Evolutionary conservation across 2,329 filamentous ascomycete genomes (phyloP).

Genomic region (Xylariaceae sp.): DNA sequence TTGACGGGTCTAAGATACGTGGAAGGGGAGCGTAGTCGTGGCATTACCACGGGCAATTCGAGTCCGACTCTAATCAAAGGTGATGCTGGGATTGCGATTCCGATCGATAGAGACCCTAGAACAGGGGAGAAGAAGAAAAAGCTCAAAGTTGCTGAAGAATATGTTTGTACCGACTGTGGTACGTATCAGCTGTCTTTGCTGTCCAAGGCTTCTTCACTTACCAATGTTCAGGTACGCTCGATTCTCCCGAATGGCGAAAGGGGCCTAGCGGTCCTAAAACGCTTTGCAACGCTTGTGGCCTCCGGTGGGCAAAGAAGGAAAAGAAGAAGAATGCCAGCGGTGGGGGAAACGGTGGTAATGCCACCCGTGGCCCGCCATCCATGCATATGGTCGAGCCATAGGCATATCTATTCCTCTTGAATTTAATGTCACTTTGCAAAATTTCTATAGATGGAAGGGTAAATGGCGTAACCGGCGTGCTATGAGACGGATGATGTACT

Average conservation of each 20-base stretch:
- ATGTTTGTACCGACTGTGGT: slow-evolving; percentile 94
- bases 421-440: slow-evolving; percentile 5
- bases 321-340: slow-evolving; percentile 61
- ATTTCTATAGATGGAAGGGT: slow-evolving; percentile 15
- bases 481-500: slow-evolving; percentile 12
- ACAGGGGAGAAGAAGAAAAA: slow-evolving; percentile 85
- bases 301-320: slow-evolving; percentile 77
- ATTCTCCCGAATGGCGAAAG: slow-evolving; percentile 95
- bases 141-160: slow-evolving; percentile 81
- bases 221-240: slow-evolving; percentile 65
- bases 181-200: slow-evolving; percentile 35
- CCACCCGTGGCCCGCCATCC: slow-evolving; percentile 6
- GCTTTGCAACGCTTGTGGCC: slow-evolving; percentile 90
- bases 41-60: slow-evolving; percentile 83
- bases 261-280: slow-evolving; percentile 92
- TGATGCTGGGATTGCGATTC: slow-evolving; percentile 83
- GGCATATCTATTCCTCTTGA: slow-evolving; percentile 1
- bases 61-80: slow-evolving; percentile 82
- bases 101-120: slow-evolving; percentile 74
- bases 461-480: slow-evolving; percentile 22
- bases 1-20: slow-evolving; percentile 85
- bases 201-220: slow-evolving; percentile 5
- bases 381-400: slow-evolving; percentile 16
- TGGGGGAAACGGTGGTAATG: slow-evolving; percentile 13
- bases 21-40: slow-evolving; percentile 84